Conservation (phyloP, 139 green algal species). For the Chlamydomonas urium region DNA sequence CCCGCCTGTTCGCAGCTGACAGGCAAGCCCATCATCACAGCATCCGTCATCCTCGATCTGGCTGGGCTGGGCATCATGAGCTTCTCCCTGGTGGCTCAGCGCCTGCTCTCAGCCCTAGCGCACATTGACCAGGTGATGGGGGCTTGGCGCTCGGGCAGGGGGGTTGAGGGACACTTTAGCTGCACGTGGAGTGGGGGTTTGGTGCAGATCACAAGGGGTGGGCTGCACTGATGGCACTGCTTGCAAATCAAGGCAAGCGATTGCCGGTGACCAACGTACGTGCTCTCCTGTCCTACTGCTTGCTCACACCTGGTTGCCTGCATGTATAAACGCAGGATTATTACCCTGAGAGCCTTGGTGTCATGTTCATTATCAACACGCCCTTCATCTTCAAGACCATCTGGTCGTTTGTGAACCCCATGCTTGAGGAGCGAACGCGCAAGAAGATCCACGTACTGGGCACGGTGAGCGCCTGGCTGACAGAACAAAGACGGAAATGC, state of each 20-base stretch:
- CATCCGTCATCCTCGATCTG: slow-evolving; percentile 46
- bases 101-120: slow-evolving; percentile 23
- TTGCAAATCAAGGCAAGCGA: too few species aligned
- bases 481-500: too few species aligned
- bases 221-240: too few species aligned
- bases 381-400: slow-evolving; percentile 48
- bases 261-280: too few species aligned
- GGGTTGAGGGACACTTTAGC: too few species aligned
- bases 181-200: too few species aligned
- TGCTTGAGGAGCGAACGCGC: slow-evolving; percentile 53
- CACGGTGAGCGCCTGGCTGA: too few species aligned
- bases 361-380: slow-evolving; percentile 64
- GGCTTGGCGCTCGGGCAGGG: too few species aligned
- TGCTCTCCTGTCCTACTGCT: too few species aligned
- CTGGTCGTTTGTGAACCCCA: slow-evolving; percentile 49
- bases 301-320: too few species aligned
- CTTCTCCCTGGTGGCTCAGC: slow-evolving; percentile 31
- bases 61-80: slow-evolving; percentile 32
- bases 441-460: slow-evolving; percentile 43
- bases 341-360: slow-evolving; percentile 55
- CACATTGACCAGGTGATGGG: slow-evolving; percentile 37
- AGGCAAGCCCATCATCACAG: slow-evolving; percentile 31
- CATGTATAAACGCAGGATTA: too few species aligned
- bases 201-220: too few species aligned
- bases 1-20: slow-evolving; percentile 27